Conservation (phyloP, 106 monocot species). For the Phalaenopsis equestris region DNA sequence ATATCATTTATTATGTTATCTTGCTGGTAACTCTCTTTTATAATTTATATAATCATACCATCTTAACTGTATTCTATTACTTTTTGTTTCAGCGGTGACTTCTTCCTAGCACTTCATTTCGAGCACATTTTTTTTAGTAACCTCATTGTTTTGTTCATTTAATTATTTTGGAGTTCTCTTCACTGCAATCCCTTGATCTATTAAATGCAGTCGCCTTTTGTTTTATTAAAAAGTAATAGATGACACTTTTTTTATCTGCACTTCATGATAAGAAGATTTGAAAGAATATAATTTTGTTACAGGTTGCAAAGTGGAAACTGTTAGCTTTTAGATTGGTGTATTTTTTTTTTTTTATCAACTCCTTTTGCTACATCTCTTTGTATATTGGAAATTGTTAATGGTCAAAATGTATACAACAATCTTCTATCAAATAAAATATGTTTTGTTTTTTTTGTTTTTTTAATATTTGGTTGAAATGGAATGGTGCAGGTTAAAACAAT, state of each 20-base stretch:
- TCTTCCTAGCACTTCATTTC: background rate
- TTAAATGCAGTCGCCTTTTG: background rate
- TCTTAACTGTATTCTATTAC: background rate
- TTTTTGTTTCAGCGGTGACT: background rate
- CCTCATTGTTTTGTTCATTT: background rate
- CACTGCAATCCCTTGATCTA: background rate
- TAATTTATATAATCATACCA: background rate
- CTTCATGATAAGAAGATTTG: background rate
- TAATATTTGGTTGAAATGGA: background rate
- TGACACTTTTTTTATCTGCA: background rate
- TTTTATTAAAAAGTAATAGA: background rate
- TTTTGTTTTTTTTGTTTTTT: background rate
- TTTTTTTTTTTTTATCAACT: background rate
- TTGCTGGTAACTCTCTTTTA: background rate
- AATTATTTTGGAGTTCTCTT: background rate
- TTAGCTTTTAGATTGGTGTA: background rate
- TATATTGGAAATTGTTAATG: background rate
- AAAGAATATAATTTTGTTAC: constrained; percentile 1
- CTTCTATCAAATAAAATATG: background rate
- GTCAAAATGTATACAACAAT: background rate
- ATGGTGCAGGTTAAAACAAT: constrained; percentile 87
- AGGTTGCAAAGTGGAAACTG: background rate
- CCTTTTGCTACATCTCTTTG: background rate
- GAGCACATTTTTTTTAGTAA: background rate
- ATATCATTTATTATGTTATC: background rate